These are phyloP conservation scores for Yamadazyma dushanensis DNA, from an alignment of 1,139 yeast genomes.

Conservation along the genomic window DNA sequence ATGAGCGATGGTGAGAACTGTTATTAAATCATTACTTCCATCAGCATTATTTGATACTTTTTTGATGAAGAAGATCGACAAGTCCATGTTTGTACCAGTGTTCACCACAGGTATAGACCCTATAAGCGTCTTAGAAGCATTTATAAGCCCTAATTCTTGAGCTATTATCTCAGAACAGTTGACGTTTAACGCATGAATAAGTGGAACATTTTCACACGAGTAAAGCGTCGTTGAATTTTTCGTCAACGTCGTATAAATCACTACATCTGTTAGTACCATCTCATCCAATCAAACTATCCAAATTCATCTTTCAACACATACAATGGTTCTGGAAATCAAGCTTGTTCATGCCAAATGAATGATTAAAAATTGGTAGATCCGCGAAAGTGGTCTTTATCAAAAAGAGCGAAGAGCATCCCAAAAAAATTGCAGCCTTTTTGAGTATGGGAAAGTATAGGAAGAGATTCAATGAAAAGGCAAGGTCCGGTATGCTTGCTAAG, in stretches of 20 bases:
- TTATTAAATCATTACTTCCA: conserved; percentile 51
- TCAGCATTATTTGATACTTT: conserved; percentile 39
- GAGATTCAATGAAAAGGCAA: conserved; percentile 83
- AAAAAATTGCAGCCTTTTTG: conserved; percentile 1
- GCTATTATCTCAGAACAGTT: conserved; percentile 56
- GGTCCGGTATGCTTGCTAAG: conserved; percentile 81
- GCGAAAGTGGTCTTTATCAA: no score
- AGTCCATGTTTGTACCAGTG: conserved; percentile 26
- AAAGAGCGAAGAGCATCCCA: conserved; percentile 12
- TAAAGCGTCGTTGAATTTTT: conserved; percentile 56
- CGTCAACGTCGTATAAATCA: conserved; percentile 48
- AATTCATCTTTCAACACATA: conserved; percentile 20
- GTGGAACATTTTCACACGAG: conserved; percentile 51
- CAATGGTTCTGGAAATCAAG: conserved; percentile 32
- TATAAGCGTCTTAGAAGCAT: conserved; percentile 45
- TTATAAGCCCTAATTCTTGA: conserved; percentile 55
- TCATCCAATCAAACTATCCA: not conserved
- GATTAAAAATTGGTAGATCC: not conserved
- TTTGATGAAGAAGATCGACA: conserved; percentile 52
- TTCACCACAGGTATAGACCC: conserved; percentile 43
- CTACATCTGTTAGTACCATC: conserved; percentile 21
- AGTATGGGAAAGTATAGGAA: conserved; percentile 79
- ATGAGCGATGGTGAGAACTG: conserved; percentile 49
- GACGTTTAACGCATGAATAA: conserved; percentile 38
- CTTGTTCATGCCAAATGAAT: conserved; percentile 19